phyloP scores from a whole-genome alignment of 1,139 yeast genomes.

The Geotrichum phurueaensis region DNA sequence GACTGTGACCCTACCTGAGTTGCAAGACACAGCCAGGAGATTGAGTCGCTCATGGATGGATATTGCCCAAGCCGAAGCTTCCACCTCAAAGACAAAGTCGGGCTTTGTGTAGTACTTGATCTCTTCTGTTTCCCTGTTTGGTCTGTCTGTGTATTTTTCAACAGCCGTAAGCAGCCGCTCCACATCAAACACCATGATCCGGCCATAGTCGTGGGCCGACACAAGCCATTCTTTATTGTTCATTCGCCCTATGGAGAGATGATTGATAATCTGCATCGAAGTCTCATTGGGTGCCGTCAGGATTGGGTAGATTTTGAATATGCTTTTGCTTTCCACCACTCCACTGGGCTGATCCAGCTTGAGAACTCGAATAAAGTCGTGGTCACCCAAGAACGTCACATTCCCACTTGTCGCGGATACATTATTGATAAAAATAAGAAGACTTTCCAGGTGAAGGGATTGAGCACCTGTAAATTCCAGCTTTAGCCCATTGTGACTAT shows the following conservation, averaged over 20 bases:
- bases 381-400: not conserved
- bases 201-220: slow-evolving; percentile 55
- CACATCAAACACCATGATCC: slow-evolving; percentile 43
- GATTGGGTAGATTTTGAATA: not conserved
- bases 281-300: not conserved
- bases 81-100: slow-evolving; percentile 6
- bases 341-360: not conserved
- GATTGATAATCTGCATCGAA: slow-evolving; percentile 40
- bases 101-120: not conserved
- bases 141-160: not conserved
- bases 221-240: slow-evolving; percentile 33
- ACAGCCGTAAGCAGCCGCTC: slow-evolving; percentile 22
- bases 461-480: not conserved
- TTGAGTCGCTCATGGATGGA: slow-evolving; percentile 41
- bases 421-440: not conserved
- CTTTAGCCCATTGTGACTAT: not conserved
- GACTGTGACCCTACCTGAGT: slow-evolving; percentile 46
- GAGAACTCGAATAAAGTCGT: not conserved
- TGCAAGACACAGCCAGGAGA: slow-evolving; percentile 52
- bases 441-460: not conserved
- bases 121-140: not conserved
- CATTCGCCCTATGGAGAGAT: slow-evolving; percentile 33
- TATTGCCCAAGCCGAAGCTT: slow-evolving; percentile 60
- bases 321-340: not conserved
- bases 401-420: not conserved